Base-by-base conservation (phyloP, 257 asterid genomes). In the Rehmannia glutinosa region DNA sequence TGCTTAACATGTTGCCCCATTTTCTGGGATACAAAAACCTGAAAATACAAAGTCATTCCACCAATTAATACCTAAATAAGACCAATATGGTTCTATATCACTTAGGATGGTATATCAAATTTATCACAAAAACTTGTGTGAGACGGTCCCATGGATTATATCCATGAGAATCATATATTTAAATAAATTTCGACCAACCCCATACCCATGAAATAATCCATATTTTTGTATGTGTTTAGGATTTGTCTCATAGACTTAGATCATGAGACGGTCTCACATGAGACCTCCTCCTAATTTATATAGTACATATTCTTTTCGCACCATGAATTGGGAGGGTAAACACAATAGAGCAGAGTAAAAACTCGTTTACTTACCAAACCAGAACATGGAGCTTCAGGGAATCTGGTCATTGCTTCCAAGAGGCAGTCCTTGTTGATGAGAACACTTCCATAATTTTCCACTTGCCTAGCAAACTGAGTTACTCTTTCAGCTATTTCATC, bases 401-500 rank as follows among this genome's bases (percentile, higher is more conserved):
- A 85, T 64, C 82, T 90, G 75, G 71, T 57, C 87, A 84, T 84
- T 71, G 81, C 84, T 64, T 83, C 65, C 59, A 66, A 69, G 75
- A 88, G 96, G 66, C 73, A 63, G 51, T 78, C 61, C 70, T 63
- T 46, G 56, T 71, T 63, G 71, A 80, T 73, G 45, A 91, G 77
- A 77, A 79, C 61, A 72, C 72, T 27, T 45, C 81, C 70, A 64
- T 95, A 78, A 13, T 80, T 61, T 71, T 62, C 73, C 67, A 87
- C 80, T 74, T 68, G 90, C 72, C 24, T 30, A 60, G 87, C 83
- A 68, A 94, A 80, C 53, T 71, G 62, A 33, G 66, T 36, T 49
- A 88, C 88, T 57, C 80, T 81, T 65, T 85, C 79, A 64, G 81
- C 85, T 75, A 94, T 84, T 67, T 88, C 96, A 66, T 81, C 85